Percentiles rank a stretch among this genome's conserved stretches.
These are phyloP conservation scores for Lasiodiplodia theobromae DNA, from an alignment of 2,329 filamentous ascomycete genomes.

Conservation along the genomic window DNA sequence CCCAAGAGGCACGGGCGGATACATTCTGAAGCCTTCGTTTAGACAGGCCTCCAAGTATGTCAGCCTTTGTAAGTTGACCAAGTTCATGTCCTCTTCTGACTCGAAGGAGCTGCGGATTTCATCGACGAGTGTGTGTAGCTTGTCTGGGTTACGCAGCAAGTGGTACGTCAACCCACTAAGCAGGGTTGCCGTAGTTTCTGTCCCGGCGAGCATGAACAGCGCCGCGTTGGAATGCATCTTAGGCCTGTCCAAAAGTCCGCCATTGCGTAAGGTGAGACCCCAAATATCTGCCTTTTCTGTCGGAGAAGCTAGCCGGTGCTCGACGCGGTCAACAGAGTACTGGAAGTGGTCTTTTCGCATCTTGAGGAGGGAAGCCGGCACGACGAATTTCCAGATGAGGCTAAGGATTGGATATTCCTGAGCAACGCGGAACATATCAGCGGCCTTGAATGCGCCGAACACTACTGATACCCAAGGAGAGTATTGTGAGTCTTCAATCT, in stretches of 20 bases:
- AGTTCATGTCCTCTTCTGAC: not conserved
- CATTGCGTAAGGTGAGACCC: conserved; percentile 44
- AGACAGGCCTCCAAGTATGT: conserved; percentile 36
- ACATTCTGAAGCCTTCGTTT: conserved; percentile 52
- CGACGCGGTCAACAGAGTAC: conserved; percentile 32
- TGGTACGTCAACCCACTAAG: conserved; percentile 44
- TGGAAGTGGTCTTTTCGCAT: not conserved
- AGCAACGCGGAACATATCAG: not conserved
- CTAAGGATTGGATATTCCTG: not conserved
- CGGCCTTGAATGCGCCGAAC: conserved; percentile 37
- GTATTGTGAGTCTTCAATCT: conserved; percentile 38
- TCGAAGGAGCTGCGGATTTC: not conserved
- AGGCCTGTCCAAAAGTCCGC: not conserved
- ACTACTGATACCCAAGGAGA: conserved; percentile 43
- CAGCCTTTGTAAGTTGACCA: not conserved
- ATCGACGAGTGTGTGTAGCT: not conserved
- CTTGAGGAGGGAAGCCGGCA: not conserved
- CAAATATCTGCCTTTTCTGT: conserved; percentile 45
- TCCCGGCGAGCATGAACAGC: conserved; percentile 39
- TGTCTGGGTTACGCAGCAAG: conserved; percentile 34
- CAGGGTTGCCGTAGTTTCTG: conserved; percentile 36
- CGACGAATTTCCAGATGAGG: not conserved
- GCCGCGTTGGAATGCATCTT: conserved; percentile 33
- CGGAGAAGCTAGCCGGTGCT: conserved; percentile 35
- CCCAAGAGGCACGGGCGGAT: conserved; percentile 51